phyloP scores from a whole-genome alignment of 495 filamentous ascomycete species.

The Chaetomidium leptoderma region DNA sequence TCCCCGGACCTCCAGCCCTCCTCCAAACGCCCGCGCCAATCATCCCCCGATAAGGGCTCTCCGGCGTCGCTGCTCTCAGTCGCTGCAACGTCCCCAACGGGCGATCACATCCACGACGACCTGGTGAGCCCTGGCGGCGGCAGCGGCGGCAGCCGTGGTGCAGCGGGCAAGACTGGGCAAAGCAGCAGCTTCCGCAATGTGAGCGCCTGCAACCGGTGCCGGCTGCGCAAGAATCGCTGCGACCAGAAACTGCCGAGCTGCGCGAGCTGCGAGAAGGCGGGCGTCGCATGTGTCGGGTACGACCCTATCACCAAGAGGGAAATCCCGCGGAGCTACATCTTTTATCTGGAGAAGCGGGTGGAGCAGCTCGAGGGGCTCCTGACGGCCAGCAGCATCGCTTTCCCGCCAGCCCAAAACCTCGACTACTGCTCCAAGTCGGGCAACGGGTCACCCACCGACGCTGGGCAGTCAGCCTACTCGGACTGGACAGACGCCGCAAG shows the following conservation, averaged over 20 bases:
- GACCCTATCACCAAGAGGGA: conserved; percentile 94
- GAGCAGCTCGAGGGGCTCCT: conserved; percentile 78
- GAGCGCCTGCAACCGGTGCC: conserved; percentile 89
- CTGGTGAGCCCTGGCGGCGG: conserved; percentile 14
- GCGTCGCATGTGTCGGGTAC: conserved; percentile 85
- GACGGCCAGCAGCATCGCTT: conserved; percentile 62
- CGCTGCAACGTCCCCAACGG: conserved; percentile 26
- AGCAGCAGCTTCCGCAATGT: conserved; percentile 79
- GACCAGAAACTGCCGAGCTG: conserved; percentile 89
- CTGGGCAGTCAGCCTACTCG: conserved; percentile 19
- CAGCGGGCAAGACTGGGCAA: conserved; percentile 40
- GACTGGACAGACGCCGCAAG: conserved; percentile 27
- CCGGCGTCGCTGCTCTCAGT: conserved; percentile 35
- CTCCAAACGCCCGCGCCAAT: conserved; percentile 49
- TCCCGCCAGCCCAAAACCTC: conserved; percentile 71
- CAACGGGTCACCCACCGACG: conserved; percentile 44
- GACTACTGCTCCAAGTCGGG: conserved; percentile 60
- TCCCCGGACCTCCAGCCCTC: conserved; percentile 43
- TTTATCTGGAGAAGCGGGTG: conserved; percentile 84
- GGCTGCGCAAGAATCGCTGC: conserved; percentile 88
- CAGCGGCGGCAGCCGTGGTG: neutral
- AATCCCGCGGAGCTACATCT: conserved; percentile 90
- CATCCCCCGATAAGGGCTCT: conserved; percentile 47
- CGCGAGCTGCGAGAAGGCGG: conserved; percentile 83
- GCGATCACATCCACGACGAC: conserved; percentile 36